A percentile compares a stretch with the other conserved stretches of the same genome.
Evolutionary conservation across 2,329 filamentous ascomycete genomes (phyloP).

Genomic region (Eurotiales sp.): DNA sequence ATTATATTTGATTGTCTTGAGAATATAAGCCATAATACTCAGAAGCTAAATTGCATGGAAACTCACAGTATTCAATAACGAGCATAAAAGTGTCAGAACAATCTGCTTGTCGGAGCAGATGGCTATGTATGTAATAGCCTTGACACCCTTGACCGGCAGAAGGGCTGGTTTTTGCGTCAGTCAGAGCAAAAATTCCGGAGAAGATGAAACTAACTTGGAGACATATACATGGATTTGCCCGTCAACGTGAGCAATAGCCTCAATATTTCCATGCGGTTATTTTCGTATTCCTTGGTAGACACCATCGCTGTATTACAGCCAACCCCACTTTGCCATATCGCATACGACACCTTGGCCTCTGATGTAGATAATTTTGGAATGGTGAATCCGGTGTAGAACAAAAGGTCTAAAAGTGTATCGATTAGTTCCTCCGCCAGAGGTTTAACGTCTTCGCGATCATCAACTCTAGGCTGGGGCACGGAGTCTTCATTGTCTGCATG

Average conservation of each 20-base stretch:
- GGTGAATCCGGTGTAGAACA: conserved; percentile 90
- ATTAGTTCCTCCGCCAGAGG: conserved; percentile 90
- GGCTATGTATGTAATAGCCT: conserved; percentile 82
- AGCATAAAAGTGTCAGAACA: conserved; percentile 85
- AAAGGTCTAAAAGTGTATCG: conserved; percentile 79
- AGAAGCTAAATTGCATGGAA: background rate
- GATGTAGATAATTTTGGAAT: conserved; percentile 68
- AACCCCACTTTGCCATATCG: conserved; percentile 97
- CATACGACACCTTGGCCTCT: conserved; percentile 79
- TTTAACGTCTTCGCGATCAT: conserved; percentile 75
- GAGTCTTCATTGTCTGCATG: conserved; percentile 52
- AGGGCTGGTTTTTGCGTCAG: conserved; percentile 40
- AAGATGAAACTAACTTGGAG: conserved; percentile 54
- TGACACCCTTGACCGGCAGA: conserved; percentile 77
- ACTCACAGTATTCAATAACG: conserved; percentile 84
- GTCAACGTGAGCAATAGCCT: conserved; percentile 79
- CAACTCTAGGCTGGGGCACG: conserved; percentile 40
- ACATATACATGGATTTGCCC: conserved; percentile 91
- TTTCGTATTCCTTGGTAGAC: conserved; percentile 89
- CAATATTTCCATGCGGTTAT: conserved; percentile 84
- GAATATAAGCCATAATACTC: conserved; percentile 8
- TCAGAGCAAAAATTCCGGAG: background rate
- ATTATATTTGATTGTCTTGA: conserved; percentile 87
- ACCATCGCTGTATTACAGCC: conserved; percentile 87
- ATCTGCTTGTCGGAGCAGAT: conserved; percentile 86